Evolutionary conservation across 495 filamentous ascomycete species (phyloP).

Genomic region (Tetracladium setigerum): DNA sequence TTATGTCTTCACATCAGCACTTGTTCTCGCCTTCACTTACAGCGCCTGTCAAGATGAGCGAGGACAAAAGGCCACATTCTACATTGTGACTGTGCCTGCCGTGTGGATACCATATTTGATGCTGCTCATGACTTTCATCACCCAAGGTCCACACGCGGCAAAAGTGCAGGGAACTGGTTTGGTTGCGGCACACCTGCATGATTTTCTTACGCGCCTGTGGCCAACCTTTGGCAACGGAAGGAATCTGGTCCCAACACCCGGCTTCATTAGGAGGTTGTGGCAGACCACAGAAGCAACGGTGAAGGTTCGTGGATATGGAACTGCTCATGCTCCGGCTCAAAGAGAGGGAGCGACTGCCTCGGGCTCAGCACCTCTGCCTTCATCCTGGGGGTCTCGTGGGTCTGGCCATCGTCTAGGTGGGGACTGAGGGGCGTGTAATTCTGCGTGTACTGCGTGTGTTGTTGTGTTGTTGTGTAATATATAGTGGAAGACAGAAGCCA

Average conservation of each 20-base stretch:
- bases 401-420: conserved; percentile 61
- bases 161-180: conserved; percentile 59
- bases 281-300: conserved; percentile 30
- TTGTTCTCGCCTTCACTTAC: conserved; percentile 72
- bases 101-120: conserved; percentile 71
- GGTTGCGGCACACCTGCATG: conserved; percentile 74
- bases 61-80: conserved; percentile 59
- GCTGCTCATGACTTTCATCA: conserved; percentile 60
- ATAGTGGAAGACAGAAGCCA: too few relatives aligned
- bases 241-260: conserved; percentile 64
- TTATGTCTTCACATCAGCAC: conserved; percentile 51
- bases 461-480: too few relatives aligned
- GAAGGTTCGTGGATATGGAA: conserved; percentile 50
- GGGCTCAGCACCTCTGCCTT: conserved; percentile 29
- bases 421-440: conserved; percentile 2
- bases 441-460: too few relatives aligned
- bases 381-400: conserved; percentile 59
- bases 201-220: conserved; percentile 77
- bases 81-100: conserved; percentile 68
- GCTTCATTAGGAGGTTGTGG: conserved; percentile 55
- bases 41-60: conserved; percentile 78
- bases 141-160: conserved; percentile 36
- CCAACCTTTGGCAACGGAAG: conserved; percentile 74
- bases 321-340: conserved; percentile 29
- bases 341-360: conserved; percentile 20